Evolutionary conservation across 345 rosid genomes (phyloP), one percentile per base, ranked within the genome.

Genomic region (Acer saccharum): DNA sequence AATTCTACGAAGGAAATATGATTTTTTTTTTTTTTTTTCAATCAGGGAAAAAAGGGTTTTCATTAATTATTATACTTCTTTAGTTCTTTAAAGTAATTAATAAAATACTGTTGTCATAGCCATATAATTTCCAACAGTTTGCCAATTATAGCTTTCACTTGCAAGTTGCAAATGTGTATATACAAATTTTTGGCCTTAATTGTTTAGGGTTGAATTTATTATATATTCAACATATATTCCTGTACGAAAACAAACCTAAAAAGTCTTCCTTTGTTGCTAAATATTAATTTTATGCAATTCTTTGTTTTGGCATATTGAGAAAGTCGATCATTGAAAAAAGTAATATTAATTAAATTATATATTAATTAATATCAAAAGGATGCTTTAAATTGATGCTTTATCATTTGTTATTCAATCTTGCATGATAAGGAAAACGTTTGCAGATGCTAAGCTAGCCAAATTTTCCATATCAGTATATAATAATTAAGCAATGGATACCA

Each of bases 301-400:
- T 50, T 75, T 7, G 64, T 35, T 46, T 54, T 75, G 39, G 52
- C 72, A 76, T 54, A 55, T 39, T 21, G 55, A 14, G 52, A 54
- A 52, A 75, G 78, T 54, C 29, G 7, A n/a, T n/a, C n/a, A n/a
- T 62, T 61, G 52, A 44, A 23, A 44, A 43, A 73, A 44, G 60
- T 17, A 44, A 41, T 50, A 29, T 11, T 46, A 23, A 27, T 46
- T 55, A 44, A 50, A 46, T 52, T 35, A 35, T 35, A 35, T 35
- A 57, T 57, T 60, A 39, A 62, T 44, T 60, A 39, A 62, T 44
- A 21, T 10, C 23, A 43, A 10, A 23, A 61, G 60, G 46, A 46
- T 44, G 58, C 55, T 58, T 60, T 60, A n/a, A 60, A 9, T 60
- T 60, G 64, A 60, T 20, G 64, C 64, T 60, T 54, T 60, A 60